Evolutionary conservation across 1,284 basidiomycete genomes (phyloP).

Genomic region (Cystobasidium sp.): DNA sequence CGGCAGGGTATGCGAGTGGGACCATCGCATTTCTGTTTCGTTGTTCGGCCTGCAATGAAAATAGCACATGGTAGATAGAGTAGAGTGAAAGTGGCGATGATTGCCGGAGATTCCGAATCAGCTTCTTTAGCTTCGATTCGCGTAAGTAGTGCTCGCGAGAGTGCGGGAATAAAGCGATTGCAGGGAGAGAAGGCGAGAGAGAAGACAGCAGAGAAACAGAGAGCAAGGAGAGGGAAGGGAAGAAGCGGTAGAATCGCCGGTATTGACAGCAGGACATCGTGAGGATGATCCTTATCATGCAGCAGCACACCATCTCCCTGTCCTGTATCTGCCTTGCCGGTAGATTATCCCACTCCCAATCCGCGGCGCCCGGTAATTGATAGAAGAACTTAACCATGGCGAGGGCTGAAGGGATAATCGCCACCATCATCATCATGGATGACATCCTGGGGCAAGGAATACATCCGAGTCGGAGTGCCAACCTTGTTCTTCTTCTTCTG

Average conservation of each 20-base stretch:
- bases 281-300: neutral
- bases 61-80: neutral
- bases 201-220: neutral
- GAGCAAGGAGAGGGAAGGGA: neutral
- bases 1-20: slow-evolving; percentile 37
- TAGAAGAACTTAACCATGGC: neutral
- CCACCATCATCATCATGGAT: neutral
- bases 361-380: slow-evolving; percentile 14
- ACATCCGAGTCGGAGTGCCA: neutral
- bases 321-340: neutral
- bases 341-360: neutral
- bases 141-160: neutral
- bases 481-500: neutral
- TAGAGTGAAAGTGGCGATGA: no score
- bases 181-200: neutral
- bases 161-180: neutral
- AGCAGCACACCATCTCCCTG: neutral
- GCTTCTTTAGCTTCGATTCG: neutral
- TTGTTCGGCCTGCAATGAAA: slow-evolving; percentile 28
- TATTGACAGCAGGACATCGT: neutral
- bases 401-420: neutral
- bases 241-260: neutral
- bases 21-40: slow-evolving; percentile 44
- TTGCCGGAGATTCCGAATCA: neutral
- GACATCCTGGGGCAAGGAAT: neutral